A percentile compares a stretch with the other conserved stretches of the same genome.
These are phyloP conservation scores for Knoxia roxburghii DNA, from an alignment of 257 asterid species.

Conservation along the genomic window DNA sequence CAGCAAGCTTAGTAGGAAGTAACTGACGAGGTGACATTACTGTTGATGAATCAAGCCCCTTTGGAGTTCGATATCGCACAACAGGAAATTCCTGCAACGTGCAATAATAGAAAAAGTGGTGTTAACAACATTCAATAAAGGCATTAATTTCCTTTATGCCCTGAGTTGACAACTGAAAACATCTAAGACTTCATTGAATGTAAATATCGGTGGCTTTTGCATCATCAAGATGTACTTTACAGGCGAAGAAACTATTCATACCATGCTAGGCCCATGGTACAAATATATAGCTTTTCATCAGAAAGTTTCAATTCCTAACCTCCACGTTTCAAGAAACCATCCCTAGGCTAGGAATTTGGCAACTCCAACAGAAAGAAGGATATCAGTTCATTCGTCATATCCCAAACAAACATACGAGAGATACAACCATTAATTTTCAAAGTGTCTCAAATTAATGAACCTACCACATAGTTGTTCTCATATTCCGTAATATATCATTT, in stretches of 20 bases:
- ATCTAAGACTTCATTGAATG: slow-evolving; percentile 1
- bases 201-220: neutral
- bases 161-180: slow-evolving; percentile 2
- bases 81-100: slow-evolving; percentile 66
- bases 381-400: neutral
- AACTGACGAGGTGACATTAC: slow-evolving; percentile 44
- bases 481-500: no score
- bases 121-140: neutral
- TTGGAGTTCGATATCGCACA: slow-evolving; percentile 70
- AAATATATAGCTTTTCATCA: neutral
- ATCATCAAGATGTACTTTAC: neutral
- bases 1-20: slow-evolving; percentile 73
- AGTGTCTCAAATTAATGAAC: no score
- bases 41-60: slow-evolving; percentile 38
- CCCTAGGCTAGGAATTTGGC: neutral
- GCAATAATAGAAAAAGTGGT: neutral
- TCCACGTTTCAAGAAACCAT: neutral
- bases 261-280: neutral
- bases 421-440: neutral
- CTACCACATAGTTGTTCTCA: no score
- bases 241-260: neutral
- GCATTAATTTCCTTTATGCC: neutral
- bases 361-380: no score
- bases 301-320: neutral
- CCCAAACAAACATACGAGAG: neutral